These are phyloP conservation scores for Eucalyptus marginata DNA, from an alignment of 345 rosid species.

Conservation along the genomic window DNA sequence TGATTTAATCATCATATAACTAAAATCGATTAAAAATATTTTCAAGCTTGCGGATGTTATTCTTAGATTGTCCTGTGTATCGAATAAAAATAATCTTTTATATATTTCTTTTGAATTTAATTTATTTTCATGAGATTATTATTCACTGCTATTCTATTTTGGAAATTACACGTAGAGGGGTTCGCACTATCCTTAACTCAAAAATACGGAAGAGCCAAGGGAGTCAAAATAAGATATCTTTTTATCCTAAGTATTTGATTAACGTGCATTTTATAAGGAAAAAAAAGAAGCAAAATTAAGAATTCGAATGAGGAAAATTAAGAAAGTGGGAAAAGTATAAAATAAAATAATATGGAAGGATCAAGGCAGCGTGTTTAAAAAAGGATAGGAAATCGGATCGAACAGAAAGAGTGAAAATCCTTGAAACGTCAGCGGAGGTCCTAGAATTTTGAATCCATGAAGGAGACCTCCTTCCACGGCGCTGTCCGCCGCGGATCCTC, in stretches of 20 bases:
- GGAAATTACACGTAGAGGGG: background rate
- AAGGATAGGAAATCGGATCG: background rate
- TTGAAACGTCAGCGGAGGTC: background rate
- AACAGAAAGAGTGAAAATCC: too few relatives aligned
- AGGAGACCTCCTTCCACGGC: background rate
- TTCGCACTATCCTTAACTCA: background rate
- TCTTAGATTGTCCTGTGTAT: background rate
- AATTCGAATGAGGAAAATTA: background rate
- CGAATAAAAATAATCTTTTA: background rate
- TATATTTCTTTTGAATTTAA: background rate
- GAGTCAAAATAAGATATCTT: background rate
- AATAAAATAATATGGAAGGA: too few relatives aligned
- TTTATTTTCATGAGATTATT: background rate
- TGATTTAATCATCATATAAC: background rate
- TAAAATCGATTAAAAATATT: background rate
- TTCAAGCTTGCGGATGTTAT: background rate
- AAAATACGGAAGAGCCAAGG: background rate
- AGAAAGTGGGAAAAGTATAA: background rate
- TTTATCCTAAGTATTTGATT: background rate
- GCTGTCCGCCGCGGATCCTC: background rate
- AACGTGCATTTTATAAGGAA: background rate
- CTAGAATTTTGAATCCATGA: background rate
- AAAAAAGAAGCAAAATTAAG: background rate
- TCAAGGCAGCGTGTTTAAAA: background rate
- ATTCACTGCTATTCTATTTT: background rate